Evolutionary conservation across 371 early-diverging fungal genomes (phyloP).

Genomic region (Rhizomucor pusillus): DNA sequence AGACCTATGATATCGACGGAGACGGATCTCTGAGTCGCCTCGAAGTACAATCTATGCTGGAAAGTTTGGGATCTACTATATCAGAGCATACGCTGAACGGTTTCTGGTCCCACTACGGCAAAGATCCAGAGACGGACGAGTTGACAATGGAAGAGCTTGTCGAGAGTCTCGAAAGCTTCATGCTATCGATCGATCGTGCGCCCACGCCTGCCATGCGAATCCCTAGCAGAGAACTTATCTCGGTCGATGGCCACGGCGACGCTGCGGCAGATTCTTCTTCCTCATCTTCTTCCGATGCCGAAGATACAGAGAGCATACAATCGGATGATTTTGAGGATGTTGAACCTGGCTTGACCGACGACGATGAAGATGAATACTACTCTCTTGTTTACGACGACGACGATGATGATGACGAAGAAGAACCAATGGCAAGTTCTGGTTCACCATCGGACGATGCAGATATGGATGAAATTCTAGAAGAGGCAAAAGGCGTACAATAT

Average conservation of each 20-base stretch:
- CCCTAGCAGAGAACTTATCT: too few species aligned
- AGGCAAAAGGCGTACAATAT: constrained; percentile 21
- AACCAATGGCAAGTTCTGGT: neutral
- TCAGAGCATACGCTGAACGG: constrained; percentile 63
- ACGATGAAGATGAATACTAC: constrained; percentile 8
- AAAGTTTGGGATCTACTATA: constrained; percentile 71
- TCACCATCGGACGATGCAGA: constrained; percentile 1
- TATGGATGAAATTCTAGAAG: constrained; percentile 15
- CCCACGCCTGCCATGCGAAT: too few species aligned
- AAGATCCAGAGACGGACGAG: constrained; percentile 56
- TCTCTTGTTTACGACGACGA: constrained; percentile 8
- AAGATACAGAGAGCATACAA: constrained; percentile 2
- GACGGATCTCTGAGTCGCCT: constrained; percentile 53
- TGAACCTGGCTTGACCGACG: constrained; percentile 5
- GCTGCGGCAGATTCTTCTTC: constrained; percentile 1
- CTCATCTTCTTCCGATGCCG: constrained; percentile 12
- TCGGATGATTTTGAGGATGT: neutral
- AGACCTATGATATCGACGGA: constrained; percentile 61
- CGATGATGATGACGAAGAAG: constrained; percentile 9
- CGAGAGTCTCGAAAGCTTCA: constrained; percentile 58
- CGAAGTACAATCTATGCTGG: constrained; percentile 74
- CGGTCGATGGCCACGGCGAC: too few species aligned
- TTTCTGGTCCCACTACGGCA: constrained; percentile 60
- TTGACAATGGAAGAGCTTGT: constrained; percentile 67
- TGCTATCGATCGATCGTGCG: constrained; percentile 14